Evolutionary conservation across 306 rosid genomes (phyloP).

Genomic region (Hylodesmum podocarpum): DNA sequence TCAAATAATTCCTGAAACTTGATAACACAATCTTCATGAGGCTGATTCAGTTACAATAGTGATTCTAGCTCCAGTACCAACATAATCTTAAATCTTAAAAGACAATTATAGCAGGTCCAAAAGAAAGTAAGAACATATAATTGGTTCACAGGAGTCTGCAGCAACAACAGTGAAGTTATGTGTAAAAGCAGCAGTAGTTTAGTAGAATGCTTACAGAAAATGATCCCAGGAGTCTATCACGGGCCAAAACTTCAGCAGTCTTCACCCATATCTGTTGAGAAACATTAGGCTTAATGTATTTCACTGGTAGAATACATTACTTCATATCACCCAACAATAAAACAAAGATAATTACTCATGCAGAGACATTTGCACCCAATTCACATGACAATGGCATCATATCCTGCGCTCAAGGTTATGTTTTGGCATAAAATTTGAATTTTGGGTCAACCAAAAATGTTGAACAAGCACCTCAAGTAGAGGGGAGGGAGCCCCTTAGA

Average conservation of each 20-base stretch:
- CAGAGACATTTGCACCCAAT: slow-evolving; percentile 13
- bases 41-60: neutral
- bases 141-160: neutral
- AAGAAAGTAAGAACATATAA: neutral
- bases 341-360: neutral
- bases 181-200: neutral
- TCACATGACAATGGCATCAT: neutral
- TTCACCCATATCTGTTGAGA: slow-evolving; percentile 87
- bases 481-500: too few species aligned
- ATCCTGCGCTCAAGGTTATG: neutral
- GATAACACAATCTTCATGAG: neutral
- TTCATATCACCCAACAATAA: neutral
- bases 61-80: neutral
- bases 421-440: neutral
- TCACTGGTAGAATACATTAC: neutral
- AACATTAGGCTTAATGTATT: slow-evolving; percentile 6
- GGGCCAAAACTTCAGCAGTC: slow-evolving; percentile 84
- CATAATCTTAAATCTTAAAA: neutral
- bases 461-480: neutral
- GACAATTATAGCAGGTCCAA: neutral
- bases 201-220: slow-evolving; percentile 65
- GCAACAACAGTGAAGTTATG: neutral
- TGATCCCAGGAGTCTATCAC: slow-evolving; percentile 94
- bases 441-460: neutral
- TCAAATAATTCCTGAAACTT: neutral